Percentiles rank a stretch among this genome's conserved stretches.
Conservation (phyloP, 2,329 filamentous ascomycete species). For the Clarireedia homoeocarpa region DNA sequence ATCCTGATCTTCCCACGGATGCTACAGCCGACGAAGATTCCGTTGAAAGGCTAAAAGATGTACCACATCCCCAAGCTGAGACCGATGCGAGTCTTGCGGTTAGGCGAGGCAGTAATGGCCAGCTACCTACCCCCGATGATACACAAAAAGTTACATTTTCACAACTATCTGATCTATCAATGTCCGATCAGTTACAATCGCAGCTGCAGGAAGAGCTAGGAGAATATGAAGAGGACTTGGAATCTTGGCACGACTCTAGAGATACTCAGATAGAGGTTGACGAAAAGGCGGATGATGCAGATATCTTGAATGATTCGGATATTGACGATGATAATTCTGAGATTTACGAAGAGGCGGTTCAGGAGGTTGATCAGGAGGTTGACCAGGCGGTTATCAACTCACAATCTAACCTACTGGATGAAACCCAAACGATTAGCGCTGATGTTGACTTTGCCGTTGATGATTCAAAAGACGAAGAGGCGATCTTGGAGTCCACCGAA, state of each 20-base stretch:
- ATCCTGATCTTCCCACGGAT: not conserved
- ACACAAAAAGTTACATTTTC: not conserved
- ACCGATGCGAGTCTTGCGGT: not conserved
- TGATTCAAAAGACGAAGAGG: no score
- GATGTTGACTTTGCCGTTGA: no score
- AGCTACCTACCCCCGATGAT: constrained; percentile 4
- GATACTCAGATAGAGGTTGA: not conserved
- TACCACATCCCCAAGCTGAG: not conserved
- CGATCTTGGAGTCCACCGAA: no score
- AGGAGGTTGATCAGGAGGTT: not conserved
- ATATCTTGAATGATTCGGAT: not conserved
- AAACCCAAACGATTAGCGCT: no score
- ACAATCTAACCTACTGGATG: not conserved
- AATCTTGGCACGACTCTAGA: not conserved
- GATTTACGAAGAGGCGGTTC: not conserved
- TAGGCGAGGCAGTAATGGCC: not conserved
- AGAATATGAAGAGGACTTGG: not conserved
- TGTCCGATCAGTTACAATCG: constrained; percentile 5
- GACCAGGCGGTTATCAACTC: not conserved
- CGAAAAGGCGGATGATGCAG: not conserved
- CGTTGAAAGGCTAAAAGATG: not conserved
- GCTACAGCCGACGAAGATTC: not conserved
- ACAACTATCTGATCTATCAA: not conserved
- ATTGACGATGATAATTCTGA: not conserved
- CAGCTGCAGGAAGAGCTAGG: constrained; percentile 7